A percentile compares a stretch with the other conserved stretches of the same genome.
Evolutionary conservation across 2,329 filamentous ascomycete species (phyloP).

Genomic region (Didymella glomerata): DNA sequence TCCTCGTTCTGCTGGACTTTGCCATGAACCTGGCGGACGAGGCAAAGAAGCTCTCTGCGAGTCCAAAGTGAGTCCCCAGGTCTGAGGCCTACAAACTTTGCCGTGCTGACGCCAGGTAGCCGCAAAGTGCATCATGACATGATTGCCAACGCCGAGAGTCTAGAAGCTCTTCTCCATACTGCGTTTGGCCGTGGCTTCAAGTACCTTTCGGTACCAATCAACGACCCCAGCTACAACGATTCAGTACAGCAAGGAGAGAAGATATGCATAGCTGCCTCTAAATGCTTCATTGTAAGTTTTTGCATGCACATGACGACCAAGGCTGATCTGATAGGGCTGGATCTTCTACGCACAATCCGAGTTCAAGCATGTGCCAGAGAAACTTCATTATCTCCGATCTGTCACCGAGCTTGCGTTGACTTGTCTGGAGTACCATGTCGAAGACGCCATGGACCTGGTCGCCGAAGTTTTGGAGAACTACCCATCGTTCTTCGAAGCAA

Average conservation of each 20-base stretch:
- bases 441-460: constrained; percentile 50
- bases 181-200: constrained; percentile 50
- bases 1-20: constrained; percentile 72
- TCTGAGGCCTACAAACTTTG: not conserved
- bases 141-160: constrained; percentile 60
- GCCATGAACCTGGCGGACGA: constrained; percentile 70
- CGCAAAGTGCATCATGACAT: constrained; percentile 62
- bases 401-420: constrained; percentile 68
- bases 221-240: constrained; percentile 35
- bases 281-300: constrained; percentile 45
- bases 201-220: constrained; percentile 39
- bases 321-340: constrained; percentile 67
- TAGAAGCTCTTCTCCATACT: constrained; percentile 59
- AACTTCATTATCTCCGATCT: constrained; percentile 67
- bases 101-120: constrained; percentile 30
- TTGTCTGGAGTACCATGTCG: constrained; percentile 66
- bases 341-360: constrained; percentile 75
- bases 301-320: not conserved
- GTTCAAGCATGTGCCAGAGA: constrained; percentile 64
- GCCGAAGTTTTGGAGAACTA: constrained; percentile 49
- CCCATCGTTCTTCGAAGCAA: constrained; percentile 46
- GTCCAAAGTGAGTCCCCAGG: constrained; percentile 52
- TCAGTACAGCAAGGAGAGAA: constrained; percentile 42
- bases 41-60: constrained; percentile 72
- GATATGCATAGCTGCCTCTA: constrained; percentile 45